Evolutionary conservation across 2,329 filamentous ascomycete genomes (phyloP), one percentile per base, ranked within the genome.

Genomic region (Colletotrichum sp.): DNA sequence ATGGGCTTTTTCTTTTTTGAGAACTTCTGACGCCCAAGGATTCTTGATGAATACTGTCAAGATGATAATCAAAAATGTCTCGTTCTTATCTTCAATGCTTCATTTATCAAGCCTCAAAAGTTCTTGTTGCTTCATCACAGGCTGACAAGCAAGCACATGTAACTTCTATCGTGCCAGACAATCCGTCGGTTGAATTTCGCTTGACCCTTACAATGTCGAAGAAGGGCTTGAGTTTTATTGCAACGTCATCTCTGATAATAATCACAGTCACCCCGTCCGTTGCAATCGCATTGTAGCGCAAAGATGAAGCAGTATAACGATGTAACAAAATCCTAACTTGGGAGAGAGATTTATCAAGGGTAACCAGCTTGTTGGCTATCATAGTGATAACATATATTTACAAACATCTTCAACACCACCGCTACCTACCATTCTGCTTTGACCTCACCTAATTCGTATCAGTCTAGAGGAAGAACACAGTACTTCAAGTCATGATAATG

Each of bases 191-290:
- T 4, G 7, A 3, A 33, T 33, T 33, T 33, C 6, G 38, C 18
- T 47, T 47, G 11, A n/a, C 9, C 5, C 6, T 47, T 47, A 7
- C 11, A 47, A n/a, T 3, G 18, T n/a, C 11, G 31, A 1, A 6
- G 12, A 47, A 47, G 9, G 6, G 38, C 38, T 47, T 47, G 18
- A n/a, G 11, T 21, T 47, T 12, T 6, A 21, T 47, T 18, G 38
- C 18, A 21, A n/a, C 8, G 18, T 47, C 9, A n/a, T 47, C n/a
- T 47, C 9, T n/a, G 9, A 12, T 12, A 0, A 1, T 7, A 6
- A 3, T n/a, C 5, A 12, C 18, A n/a, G 18, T 47, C 6, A 1
- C 6, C 16, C 0, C n/a, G 18, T 47, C 9, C 6, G 11, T 2
- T n/a, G n/a, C 6, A n/a, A n/a, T 18, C 38, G 16, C 3, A 7